Base-by-base conservation (phyloP, 2,329 filamentous ascomycete genomes). In the Fusarium siculi region DNA sequence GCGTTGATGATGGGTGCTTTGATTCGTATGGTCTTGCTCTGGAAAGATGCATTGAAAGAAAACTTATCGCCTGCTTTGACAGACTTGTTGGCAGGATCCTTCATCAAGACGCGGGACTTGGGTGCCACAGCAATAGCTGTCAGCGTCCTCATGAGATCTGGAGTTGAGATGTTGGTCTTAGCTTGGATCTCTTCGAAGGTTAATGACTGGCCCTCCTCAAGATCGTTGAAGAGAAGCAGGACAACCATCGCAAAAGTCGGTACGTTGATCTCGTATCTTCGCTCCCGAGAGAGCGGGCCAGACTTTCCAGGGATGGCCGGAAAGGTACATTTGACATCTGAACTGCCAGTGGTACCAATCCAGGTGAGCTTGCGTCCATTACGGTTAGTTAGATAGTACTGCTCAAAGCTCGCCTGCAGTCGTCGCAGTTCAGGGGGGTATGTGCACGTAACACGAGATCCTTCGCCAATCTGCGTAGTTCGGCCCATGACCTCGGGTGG, bases 191-290 rank as follows among this genome's bases (percentile, higher is more conserved):
- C 93, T 62, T 96, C 93, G 61, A 91, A 89, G 0, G 85, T 84
- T 21, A 92, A 80, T 52, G 82, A 85, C 72, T 86, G 82, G 36
- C 80, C 85, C 10, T 88, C 85, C 5, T 80, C 80, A 1, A 97
- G 78, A 42, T 96, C 91, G 78, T 98, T 98, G 87, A 98, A 99
- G 0, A 98, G 89, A 49, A 97, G 82, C 25, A 99, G 83, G 30
- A 98, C 91, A 25, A 98, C 85, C 93, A 98, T 97, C 76, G 92
- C 94, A 80, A 96, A 96, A 0, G 96, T 98, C 4, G 95, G 93
- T 25, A 97, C 95, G 69, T 95, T 97, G 62, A 99, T 86, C 77
- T 99, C 96, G 79, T 98, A 96, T 40, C 92, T 91, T 39, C 93
- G 88, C 72, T 93, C 91, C 64, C 88, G 90, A 64, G 88, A 86